Evolutionary conservation across 2,329 filamentous ascomycete genomes (phyloP), one percentile per base, ranked within the genome.

Genomic region (Claviceps purpurea): DNA sequence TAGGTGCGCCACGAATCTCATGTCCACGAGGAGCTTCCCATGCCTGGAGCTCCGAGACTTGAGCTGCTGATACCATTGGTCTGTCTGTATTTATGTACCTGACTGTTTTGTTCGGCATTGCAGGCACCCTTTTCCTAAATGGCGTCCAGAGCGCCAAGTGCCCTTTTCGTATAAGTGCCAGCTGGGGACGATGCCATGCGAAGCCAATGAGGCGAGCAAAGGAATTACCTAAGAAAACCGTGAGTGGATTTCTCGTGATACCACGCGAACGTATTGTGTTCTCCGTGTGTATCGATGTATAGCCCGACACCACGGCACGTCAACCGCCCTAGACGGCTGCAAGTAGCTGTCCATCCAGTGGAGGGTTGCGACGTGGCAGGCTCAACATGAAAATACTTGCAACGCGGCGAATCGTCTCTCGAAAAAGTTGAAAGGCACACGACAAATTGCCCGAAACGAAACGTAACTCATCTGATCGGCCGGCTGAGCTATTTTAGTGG

Each of bases 401-500:
- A 24, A 44, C 30, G 30, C 30, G 30, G 30, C 10, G 30, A 11
- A 34, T 34, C 3, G 30, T 34, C 10, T 34, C 30, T 46, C 43
- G 24, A 34, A 30, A 45, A 46, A 11, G 16, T 38, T 16, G 11
- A 14, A 14, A 41, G 42, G 37, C 51, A 52, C 47, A 30, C 51
- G 47, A 52, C 47, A 42, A 38, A 46, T 47, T 50, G 51, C 51
- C 47, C 22, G 11, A 46, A 50, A 7, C n/a, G 11, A 46, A 50
- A 7, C 24, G 37, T 46, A 24, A 22, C 22, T 20, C 41, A 34
- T 34, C 34, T 10, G 10, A 34, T 38, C 18, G n/a, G 30, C 34
- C 30, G 30, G 46, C 26, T 52, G 20, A 26, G 50, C 11, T 18
- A 48, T 43, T 22, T 22, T 20, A 42, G 24, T 26, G 16, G 38